Evolutionary conservation across 257 asterid species (phyloP).

Genomic region (Solanum etuberosum): DNA sequence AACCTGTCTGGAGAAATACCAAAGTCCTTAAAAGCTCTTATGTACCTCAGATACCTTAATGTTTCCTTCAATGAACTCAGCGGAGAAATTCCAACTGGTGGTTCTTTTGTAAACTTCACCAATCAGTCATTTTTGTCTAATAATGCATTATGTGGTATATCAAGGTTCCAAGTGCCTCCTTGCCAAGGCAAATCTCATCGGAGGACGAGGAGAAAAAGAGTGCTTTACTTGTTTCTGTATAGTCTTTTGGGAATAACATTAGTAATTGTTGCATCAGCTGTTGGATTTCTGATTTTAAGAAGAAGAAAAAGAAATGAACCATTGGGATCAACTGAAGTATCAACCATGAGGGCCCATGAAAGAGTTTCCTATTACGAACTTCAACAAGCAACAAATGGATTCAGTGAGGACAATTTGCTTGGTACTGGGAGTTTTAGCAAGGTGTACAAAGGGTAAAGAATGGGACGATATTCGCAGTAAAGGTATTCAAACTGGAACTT

Average conservation of each 20-base stretch:
- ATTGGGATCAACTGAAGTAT: not conserved
- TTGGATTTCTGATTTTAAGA: not conserved
- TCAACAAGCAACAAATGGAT: not conserved
- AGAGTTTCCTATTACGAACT: conserved; percentile 4
- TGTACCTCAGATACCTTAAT: not conserved
- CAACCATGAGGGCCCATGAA: not conserved
- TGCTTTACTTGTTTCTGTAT: not conserved
- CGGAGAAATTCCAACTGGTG: conserved; percentile 12
- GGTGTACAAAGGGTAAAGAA: conserved; percentile 4
- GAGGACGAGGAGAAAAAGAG: not conserved
- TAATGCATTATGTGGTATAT: conserved; percentile 6
- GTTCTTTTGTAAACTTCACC: conserved; percentile 8
- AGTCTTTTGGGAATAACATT: not conserved
- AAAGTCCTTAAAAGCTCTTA: not conserved
- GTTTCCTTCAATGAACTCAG: conserved; percentile 8
- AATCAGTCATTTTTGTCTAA: conserved; percentile 5
- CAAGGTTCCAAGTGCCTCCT: not conserved
- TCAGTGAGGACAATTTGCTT: not conserved
- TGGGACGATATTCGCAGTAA: not conserved
- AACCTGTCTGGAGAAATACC: conserved; percentile 10
- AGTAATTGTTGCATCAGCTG: not conserved
- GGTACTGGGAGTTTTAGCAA: conserved; percentile 6
- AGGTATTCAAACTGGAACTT: conserved; percentile 13
- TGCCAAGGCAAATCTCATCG: not conserved
- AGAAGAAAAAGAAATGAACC: not conserved